Evolutionary conservation across 495 filamentous ascomycete species (phyloP).

Genomic region (Aspergillus sparsus): DNA sequence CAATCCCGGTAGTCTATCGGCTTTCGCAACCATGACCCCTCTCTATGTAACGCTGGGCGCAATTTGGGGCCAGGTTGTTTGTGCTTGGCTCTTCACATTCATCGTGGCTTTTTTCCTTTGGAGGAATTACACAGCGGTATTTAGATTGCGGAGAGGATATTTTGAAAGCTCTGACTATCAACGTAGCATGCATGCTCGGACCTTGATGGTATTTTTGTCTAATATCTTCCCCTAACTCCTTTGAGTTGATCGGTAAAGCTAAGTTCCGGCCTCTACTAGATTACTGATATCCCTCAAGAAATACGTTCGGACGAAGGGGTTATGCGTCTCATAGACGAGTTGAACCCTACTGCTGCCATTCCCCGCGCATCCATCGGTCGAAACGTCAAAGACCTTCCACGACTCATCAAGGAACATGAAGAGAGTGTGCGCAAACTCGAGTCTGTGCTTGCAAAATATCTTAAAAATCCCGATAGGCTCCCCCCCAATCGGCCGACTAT

Average conservation of each 20-base stretch:
- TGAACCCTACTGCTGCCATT: slow-evolving; percentile 72
- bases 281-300: slow-evolving; percentile 80
- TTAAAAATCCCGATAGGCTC: slow-evolving; percentile 80
- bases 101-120: slow-evolving; percentile 81
- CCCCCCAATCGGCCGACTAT: slow-evolving; percentile 78
- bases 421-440: slow-evolving; percentile 80
- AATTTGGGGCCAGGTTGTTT: slow-evolving; percentile 79
- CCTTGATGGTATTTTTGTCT: slow-evolving; percentile 66
- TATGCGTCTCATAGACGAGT: slow-evolving; percentile 70
- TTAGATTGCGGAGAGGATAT: slow-evolving; percentile 70
- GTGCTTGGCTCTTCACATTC: slow-evolving; percentile 76
- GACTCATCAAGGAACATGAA: slow-evolving; percentile 81
- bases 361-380: slow-evolving; percentile 82
- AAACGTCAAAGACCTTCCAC: slow-evolving; percentile 85
- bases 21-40: slow-evolving; percentile 58
- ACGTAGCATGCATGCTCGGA: slow-evolving; percentile 82
- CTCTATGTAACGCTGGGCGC: slow-evolving; percentile 44
- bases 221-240: not conserved
- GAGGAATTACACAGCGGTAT: slow-evolving; percentile 80
- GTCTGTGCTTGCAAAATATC: slow-evolving; percentile 79
- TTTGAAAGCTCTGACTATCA: slow-evolving; percentile 90
- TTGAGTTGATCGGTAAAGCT: not conserved
- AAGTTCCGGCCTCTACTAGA: slow-evolving; percentile 38
- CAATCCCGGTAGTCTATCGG: slow-evolving; percentile 25
- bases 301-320: slow-evolving; percentile 83